These are phyloP conservation scores for Stemphylium lycopersici DNA, from an alignment of 2,329 filamentous ascomycete species.

Conservation along the genomic window DNA sequence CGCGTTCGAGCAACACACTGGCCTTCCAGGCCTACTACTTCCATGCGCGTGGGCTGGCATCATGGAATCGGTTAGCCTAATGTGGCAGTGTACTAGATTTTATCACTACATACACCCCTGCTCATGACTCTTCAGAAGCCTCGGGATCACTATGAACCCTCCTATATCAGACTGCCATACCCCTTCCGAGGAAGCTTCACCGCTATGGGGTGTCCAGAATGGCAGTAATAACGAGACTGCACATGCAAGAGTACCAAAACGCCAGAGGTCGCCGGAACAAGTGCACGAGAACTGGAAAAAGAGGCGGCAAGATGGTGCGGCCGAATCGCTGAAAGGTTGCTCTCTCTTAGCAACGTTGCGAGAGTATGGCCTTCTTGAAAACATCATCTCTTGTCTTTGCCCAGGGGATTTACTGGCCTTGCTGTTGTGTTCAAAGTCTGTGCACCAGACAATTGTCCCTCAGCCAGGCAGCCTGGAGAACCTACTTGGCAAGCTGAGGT, in stretches of 20 bases:
- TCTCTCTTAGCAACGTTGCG: constrained; percentile 26
- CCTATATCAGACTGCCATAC: not conserved
- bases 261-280: constrained; percentile 24
- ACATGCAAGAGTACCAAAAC: constrained; percentile 21
- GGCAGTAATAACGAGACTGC: not conserved
- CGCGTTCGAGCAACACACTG: constrained; percentile 4
- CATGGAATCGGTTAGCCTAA: not conserved
- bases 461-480: constrained; percentile 31
- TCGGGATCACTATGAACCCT: not conserved
- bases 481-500: constrained; percentile 34
- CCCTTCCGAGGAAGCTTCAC: not conserved
- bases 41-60: constrained; percentile 1
- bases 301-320: not conserved
- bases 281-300: constrained; percentile 15
- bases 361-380: constrained; percentile 39
- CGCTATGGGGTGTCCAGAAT: not conserved
- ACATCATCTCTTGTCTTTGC: constrained; percentile 30
- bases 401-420: constrained; percentile 39
- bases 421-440: constrained; percentile 34
- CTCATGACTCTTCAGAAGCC: constrained; percentile 11
- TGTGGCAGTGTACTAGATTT: not conserved
- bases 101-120: constrained; percentile 3
- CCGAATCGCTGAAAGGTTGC: constrained; percentile 9
- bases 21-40: not conserved
- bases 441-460: constrained; percentile 32